phyloP scores from a whole-genome alignment of 345 rosid species.

The Gossypium stocksii region DNA sequence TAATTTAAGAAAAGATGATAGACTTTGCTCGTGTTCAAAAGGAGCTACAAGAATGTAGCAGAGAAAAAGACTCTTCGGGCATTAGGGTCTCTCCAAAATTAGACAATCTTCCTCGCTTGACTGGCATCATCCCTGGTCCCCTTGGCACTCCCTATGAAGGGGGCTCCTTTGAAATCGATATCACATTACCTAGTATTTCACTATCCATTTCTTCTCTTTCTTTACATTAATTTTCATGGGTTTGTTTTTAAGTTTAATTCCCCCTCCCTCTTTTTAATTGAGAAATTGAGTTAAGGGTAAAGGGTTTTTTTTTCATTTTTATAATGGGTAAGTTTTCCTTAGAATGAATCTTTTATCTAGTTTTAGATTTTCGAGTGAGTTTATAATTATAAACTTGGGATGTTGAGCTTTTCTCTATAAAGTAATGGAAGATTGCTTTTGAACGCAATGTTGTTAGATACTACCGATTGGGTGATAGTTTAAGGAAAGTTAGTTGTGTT shows the following conservation, averaged over 20 bases:
- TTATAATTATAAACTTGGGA: not conserved
- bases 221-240: not conserved
- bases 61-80: conserved; percentile 47
- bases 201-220: not conserved
- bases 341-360: not conserved
- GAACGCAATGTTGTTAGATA: not conserved
- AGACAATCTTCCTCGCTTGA: conserved; percentile 63
- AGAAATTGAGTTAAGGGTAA: not conserved
- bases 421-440: not conserved
- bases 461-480: not conserved
- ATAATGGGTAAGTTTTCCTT: not conserved
- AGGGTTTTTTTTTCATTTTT: too few relatives aligned
- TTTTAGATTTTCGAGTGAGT: not conserved
- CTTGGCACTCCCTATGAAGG: conserved; percentile 90
- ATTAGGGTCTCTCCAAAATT: conserved; percentile 68
- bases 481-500: not conserved
- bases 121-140: conserved; percentile 87
- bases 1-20: conserved; percentile 14
- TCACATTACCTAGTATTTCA: conserved; percentile 21
- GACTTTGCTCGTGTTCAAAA: conserved; percentile 11
- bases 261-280: not conserved
- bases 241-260: not conserved
- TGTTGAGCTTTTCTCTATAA: not conserved
- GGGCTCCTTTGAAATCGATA: conserved; percentile 81
- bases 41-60: conserved; percentile 10